phyloP scores from a whole-genome alignment of 108 stramenopile genomes.

The Skeletonema menzelii region DNA sequence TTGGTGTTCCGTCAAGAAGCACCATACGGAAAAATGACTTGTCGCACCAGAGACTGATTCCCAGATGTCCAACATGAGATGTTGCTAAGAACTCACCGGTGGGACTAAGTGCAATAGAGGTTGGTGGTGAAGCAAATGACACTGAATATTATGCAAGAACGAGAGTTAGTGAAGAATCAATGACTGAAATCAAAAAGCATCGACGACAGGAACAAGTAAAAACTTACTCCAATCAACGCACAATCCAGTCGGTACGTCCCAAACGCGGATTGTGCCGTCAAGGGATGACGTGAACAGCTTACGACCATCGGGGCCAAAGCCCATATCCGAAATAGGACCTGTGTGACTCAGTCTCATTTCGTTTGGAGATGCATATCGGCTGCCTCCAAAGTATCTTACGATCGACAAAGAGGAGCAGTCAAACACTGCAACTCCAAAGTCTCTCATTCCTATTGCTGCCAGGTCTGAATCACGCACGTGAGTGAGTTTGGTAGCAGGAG shows the following conservation, averaged over 20 bases:
- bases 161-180: background rate
- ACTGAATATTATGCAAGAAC: conserved; percentile 25
- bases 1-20: conserved; percentile 71
- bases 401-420: conserved; percentile 73
- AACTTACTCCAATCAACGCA: conserved; percentile 90
- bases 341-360: conserved; percentile 52
- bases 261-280: conserved; percentile 89
- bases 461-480: conserved; percentile 84
- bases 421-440: conserved; percentile 69
- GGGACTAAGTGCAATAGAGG: conserved; percentile 86
- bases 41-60: conserved; percentile 94
- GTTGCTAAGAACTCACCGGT: conserved; percentile 98
- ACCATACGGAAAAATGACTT: conserved; percentile 89
- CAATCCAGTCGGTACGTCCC: conserved; percentile 93
- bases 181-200: background rate
- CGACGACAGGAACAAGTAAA: background rate
- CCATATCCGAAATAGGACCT: conserved; percentile 82
- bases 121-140: conserved; percentile 80
- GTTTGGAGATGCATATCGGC: conserved; percentile 1
- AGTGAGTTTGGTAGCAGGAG: conserved; percentile 72
- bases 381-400: conserved; percentile 73
- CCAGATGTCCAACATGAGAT: conserved; percentile 78
- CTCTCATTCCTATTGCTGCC: conserved; percentile 75
- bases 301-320: conserved; percentile 91
- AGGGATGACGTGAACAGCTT: conserved; percentile 84